Conservation (phyloP, 148 eudicot genomes). For the Amaranthus cruentus region DNA sequence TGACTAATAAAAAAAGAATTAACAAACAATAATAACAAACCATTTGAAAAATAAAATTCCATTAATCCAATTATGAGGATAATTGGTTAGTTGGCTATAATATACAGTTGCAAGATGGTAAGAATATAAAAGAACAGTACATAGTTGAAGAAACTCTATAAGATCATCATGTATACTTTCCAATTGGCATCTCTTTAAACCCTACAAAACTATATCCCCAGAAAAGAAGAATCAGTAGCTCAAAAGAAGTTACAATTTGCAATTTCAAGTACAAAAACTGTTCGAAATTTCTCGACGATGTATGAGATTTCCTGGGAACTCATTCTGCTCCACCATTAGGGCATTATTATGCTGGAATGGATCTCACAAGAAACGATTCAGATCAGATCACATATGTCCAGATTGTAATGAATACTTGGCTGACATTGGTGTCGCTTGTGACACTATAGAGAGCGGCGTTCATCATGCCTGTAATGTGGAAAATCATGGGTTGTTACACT, state of each 20-base stretch:
- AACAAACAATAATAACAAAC: not conserved
- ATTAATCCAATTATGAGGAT: not conserved
- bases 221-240: not conserved
- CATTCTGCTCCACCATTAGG: conserved; percentile 8
- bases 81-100: conserved; percentile 6
- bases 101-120: conserved; percentile 22
- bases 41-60: not conserved
- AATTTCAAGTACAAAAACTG: conserved; percentile 1
- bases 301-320: conserved; percentile 2
- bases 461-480: conserved; percentile 21
- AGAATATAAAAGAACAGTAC: not conserved
- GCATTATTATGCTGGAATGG: conserved; percentile 5
- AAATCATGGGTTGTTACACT: not conserved
- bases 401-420: conserved; percentile 6
- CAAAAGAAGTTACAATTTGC: not conserved
- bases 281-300: not conserved
- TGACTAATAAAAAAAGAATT: not conserved
- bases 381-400: not conserved
- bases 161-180: not conserved
- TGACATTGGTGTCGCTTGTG: not conserved
- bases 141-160: not conserved
- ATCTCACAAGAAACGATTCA: not conserved
- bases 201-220: conserved; percentile 25
- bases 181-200: conserved; percentile 18
- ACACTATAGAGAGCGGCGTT: conserved; percentile 18